Evolutionary conservation across 768 basidiomycete genomes (phyloP).

Genomic region (Ramaria sp.): DNA sequence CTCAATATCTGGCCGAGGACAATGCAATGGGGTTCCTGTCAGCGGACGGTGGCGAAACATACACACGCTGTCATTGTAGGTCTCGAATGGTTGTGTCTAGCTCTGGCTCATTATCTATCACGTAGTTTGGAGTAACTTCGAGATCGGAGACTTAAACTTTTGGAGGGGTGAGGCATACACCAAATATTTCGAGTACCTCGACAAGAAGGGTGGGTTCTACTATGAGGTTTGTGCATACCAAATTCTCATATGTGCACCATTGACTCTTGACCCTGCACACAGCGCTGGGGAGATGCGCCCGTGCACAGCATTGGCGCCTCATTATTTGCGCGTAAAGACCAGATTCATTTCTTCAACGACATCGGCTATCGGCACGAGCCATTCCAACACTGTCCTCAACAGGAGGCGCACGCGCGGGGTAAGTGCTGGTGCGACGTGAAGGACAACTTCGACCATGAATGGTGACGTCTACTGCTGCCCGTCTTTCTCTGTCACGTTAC

Average conservation of each 20-base stretch:
- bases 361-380: conserved; percentile 91
- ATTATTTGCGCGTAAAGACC: conserved; percentile 77
- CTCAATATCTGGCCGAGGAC: conserved; percentile 46
- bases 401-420: conserved; percentile 60
- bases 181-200: conserved; percentile 76
- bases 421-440: conserved; percentile 78
- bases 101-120: neutral
- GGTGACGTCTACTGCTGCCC: neutral
- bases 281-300: conserved; percentile 94
- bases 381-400: conserved; percentile 86
- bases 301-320: conserved; percentile 87
- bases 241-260: neutral
- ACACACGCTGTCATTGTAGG: conserved; percentile 47
- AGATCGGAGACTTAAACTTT: conserved; percentile 76
- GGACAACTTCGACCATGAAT: conserved; percentile 55
- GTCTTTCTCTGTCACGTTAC: neutral
- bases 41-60: conserved; percentile 48
- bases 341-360: conserved; percentile 92
- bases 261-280: neutral
- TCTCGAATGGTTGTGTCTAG: neutral
- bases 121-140: conserved; percentile 88
- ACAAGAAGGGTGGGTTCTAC: conserved; percentile 76
- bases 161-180: conserved; percentile 78
- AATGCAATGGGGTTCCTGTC: conserved; percentile 70
- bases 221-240: conserved; percentile 53